Conservation (phyloP, 495 filamentous ascomycete genomes). For the Aspergillus ostianus region DNA sequence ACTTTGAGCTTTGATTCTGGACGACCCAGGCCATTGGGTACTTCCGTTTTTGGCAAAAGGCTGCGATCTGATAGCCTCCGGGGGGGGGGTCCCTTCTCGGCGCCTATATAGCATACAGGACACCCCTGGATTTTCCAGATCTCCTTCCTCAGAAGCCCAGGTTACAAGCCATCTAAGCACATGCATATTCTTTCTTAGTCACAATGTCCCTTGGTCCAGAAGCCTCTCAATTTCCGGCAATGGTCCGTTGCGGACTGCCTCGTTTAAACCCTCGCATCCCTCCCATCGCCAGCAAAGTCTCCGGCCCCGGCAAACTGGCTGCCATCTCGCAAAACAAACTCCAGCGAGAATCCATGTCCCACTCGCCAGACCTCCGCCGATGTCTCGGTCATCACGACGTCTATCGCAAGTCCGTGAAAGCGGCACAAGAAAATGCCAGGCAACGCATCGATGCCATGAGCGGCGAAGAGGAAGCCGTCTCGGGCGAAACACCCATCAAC, state of each 20-base stretch:
- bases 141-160: not conserved
- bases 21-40: not conserved
- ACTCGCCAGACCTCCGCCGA: constrained; percentile 16
- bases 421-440: constrained; percentile 9
- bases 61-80: not conserved
- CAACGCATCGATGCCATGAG: not conserved
- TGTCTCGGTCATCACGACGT: constrained; percentile 19
- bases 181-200: not conserved
- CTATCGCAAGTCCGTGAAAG: constrained; percentile 15
- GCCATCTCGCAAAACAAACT: constrained; percentile 15
- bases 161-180: not conserved
- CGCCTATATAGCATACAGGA: not conserved
- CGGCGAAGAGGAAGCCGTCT: not conserved
- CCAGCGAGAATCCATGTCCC: constrained; percentile 10
- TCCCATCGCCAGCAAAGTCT: not conserved
- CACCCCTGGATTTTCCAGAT: not conserved
- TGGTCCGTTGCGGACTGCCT: not conserved
- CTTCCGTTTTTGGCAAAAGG: not conserved
- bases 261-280: not conserved
- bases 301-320: not conserved
- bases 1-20: not conserved
- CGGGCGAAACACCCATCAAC: not conserved
- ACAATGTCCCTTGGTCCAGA: not conserved
- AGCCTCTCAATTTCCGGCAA: not conserved
- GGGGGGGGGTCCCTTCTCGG: not conserved